Percentiles rank a stretch among this genome's conserved stretches.
These are phyloP conservation scores for Fraxinus nigra DNA, from an alignment of 305 asterid species.

Conservation along the genomic window DNA sequence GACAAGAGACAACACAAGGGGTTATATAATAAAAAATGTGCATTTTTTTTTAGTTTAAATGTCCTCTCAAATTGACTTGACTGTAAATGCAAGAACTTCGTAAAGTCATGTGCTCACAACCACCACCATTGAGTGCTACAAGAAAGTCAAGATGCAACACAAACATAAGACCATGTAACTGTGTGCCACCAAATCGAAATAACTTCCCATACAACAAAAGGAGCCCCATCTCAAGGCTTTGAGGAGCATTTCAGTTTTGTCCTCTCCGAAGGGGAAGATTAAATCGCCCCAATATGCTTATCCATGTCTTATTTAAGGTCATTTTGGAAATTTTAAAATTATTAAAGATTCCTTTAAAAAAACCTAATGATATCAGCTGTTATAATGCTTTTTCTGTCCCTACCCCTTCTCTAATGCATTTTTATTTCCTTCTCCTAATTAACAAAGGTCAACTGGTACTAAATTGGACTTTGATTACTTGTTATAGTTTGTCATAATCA, in stretches of 20 bases:
- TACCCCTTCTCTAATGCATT: background rate
- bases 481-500: background rate
- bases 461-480: background rate
- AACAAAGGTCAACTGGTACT: background rate
- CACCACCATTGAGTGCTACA: background rate
- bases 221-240: background rate
- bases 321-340: background rate
- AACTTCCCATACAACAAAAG: slow-evolving; percentile 12
- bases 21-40: background rate
- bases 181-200: background rate
- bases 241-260: background rate
- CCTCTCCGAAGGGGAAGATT: background rate
- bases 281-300: background rate
- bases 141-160: background rate
- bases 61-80: slow-evolving; percentile 6
- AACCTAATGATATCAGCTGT: background rate
- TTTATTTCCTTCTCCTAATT: background rate
- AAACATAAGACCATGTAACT: slow-evolving; percentile 8
- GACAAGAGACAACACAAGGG: background rate
- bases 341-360: background rate
- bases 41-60: background rate
- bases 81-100: background rate
- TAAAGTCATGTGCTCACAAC: slow-evolving; percentile 11
- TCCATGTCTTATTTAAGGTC: background rate
- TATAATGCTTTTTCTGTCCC: background rate